Percentiles rank a stretch among this genome's conserved stretches.
Conservation (phyloP, 1,284 basidiomycete genomes). For the Leccinum holopus region DNA sequence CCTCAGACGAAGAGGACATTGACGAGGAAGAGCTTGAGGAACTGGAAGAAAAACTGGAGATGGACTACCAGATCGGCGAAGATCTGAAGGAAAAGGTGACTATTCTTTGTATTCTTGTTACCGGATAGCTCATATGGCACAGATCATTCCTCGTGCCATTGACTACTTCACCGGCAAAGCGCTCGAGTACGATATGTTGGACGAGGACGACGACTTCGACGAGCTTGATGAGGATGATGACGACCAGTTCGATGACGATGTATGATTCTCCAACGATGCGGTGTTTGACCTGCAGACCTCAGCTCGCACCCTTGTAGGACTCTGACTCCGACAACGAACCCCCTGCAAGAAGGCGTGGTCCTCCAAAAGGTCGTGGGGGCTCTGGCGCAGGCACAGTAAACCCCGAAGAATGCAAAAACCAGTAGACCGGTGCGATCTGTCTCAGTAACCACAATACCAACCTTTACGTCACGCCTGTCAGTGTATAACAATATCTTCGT, state of each 20-base stretch:
- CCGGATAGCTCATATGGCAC: slow-evolving; percentile 13
- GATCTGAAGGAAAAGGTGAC: slow-evolving; percentile 93
- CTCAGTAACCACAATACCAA: slow-evolving; percentile 26
- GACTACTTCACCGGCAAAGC: slow-evolving; percentile 98
- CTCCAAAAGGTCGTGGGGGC: slow-evolving; percentile 54
- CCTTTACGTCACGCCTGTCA: slow-evolving; percentile 8
- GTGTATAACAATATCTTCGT: slow-evolving; percentile 15
- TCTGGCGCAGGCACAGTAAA: slow-evolving; percentile 46
- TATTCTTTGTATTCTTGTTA: background rate
- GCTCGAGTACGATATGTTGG: slow-evolving; percentile 81
- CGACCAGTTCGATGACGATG: slow-evolving; percentile 56
- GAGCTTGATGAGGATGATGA: slow-evolving; percentile 62
- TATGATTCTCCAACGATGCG: slow-evolving; percentile 34
- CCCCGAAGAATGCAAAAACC: slow-evolving; percentile 84
- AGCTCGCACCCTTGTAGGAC: slow-evolving; percentile 25
- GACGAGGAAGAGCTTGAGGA: slow-evolving; percentile 88
- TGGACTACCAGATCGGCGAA: slow-evolving; percentile 98
- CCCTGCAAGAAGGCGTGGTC: slow-evolving; percentile 55
- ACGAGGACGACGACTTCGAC: slow-evolving; percentile 69
- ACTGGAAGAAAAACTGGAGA: slow-evolving; percentile 90
- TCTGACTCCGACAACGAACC: slow-evolving; percentile 60
- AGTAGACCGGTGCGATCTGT: slow-evolving; percentile 46
- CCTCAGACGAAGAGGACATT: slow-evolving; percentile 69
- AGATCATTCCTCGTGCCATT: slow-evolving; percentile 93
- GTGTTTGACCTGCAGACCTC: slow-evolving; percentile 21